Base-by-base conservation (phyloP, 2,329 filamentous ascomycete species). In the Chalara sp. region DNA sequence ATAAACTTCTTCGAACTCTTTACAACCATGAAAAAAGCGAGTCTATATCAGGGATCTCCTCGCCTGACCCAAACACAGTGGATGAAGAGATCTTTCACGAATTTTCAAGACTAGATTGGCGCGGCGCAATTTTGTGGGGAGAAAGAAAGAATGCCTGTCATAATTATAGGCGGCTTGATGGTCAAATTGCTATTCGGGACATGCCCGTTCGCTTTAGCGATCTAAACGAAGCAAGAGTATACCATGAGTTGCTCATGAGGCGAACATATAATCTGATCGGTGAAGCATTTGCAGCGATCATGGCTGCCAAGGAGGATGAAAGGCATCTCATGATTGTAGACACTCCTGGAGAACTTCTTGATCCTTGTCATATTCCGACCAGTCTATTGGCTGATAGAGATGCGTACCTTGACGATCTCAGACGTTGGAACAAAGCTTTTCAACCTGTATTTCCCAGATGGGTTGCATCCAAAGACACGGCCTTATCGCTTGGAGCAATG, bases 71-170 rank as follows among this genome's bases (percentile, higher is more conserved):
- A 11, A 44, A 31, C 6, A 31, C 50, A 10, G 44, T 55, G 12
- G 50, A 54, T 7, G 52, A 55, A 29, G 55, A 55, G n/a, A 48
- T 53, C 28, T 51, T 51, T 13, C 46, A 42, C 30, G 55, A 53
- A 44, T 52, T 55, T 29, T 45, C 32, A n/a, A 31, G 50, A 8
- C 32, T 51, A 32, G 55, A 53, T 30, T 47, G 50, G 32, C 43
- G 52, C 11, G 44, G 48, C 35, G 49, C 51, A 40, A 55, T 53
- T 13, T 35, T 45, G 8, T 50, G 49, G 42, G 53, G 49, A 12
- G 40, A 45, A 21, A 53, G 42, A n/a, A 39, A 42, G 11, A 42
- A 51, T 10, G 11, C 40, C 12, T 32, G 49, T 30, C 49, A 55
- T 33, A 46, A 47, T 32, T 32, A 13, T 6, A 41, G 54, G 28